Base-by-base conservation (phyloP, 768 basidiomycete species). In the Exsudoporus frostii region DNA sequence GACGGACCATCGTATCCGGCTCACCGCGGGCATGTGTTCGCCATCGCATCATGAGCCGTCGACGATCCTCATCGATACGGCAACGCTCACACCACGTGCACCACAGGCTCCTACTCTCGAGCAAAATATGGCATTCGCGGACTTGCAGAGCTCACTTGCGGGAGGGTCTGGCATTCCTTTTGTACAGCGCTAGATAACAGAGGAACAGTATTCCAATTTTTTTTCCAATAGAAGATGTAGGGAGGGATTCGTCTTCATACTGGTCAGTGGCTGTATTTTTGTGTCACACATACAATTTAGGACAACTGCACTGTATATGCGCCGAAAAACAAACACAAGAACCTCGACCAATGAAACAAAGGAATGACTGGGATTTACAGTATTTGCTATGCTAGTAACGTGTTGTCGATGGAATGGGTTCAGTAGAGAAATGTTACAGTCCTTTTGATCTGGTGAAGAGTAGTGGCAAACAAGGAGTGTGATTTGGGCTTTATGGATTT, bases 101-200 rank as follows among this genome's bases (percentile, higher is more conserved):
- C 69, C 75, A 29, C 82, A 78, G 52, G 79, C 80, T 27, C 84
- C 89, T 4, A 90, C 89, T 11, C 73, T 90, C 41, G 89, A 90
- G 66, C 89, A 92, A 70, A 89, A 86, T 60, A 87, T 90, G 85
- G 89, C 88, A 6, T 92, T 89, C 57, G 88, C 85, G 42, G 84
- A 79, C 17, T 74, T 85, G 37, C 80, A 82, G 56, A 79, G 78
- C 44, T 80, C 82, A 17, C 64, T 68, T 46, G 61, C 51, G 30
- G 57, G 46, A 55, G 55, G n/a, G 37, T 55, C 74, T 74, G 45
- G 67, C 59, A 44, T 62, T 60, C 41, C 49, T 22, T 59, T 57
- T 39, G 54, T 37, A 57, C 54, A 6, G 47, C 40, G 24, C 9
- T 61, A 54, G 53, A 49, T 27, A 7, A 25, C 40, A 37, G 41